Evolutionary conservation across 805 yeast species (phyloP).

Genomic region (Ogataea thermomethanolica): DNA sequence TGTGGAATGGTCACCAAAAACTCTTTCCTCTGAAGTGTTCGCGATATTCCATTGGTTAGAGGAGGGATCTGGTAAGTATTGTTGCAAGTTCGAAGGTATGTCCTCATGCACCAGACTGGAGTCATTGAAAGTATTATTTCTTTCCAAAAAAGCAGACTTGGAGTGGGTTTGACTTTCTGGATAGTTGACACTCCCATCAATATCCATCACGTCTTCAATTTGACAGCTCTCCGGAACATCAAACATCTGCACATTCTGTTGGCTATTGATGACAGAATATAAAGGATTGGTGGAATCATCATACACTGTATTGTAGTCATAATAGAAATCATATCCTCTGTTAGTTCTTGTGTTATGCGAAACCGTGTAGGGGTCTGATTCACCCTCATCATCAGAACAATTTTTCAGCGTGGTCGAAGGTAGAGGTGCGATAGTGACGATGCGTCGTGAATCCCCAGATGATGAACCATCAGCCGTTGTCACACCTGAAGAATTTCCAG

Average conservation of each 20-base stretch:
- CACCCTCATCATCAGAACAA: constrained; percentile 59
- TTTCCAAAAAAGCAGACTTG: not conserved
- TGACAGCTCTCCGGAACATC: constrained; percentile 43
- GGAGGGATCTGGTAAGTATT: not conserved
- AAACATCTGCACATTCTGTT: constrained; percentile 29
- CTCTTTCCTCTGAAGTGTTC: not conserved
- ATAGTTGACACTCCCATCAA: constrained; percentile 13
- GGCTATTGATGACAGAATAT: constrained; percentile 19
- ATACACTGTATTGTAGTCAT: constrained; percentile 78
- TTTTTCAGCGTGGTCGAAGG: constrained; percentile 89
- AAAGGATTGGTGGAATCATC: constrained; percentile 48
- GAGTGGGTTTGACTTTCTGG: too few relatives aligned
- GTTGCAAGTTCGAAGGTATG: constrained; percentile 1
- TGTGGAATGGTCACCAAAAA: not conserved
- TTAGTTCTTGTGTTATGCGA: constrained; percentile 71
- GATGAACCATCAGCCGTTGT: constrained; percentile 6
- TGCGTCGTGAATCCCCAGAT: constrained; percentile 7
- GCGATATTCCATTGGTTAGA: too few relatives aligned
- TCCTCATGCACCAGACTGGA: not conserved
- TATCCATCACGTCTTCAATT: constrained; percentile 29
- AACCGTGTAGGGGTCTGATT: constrained; percentile 54
- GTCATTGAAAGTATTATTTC: not conserved
- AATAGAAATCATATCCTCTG: constrained; percentile 73
- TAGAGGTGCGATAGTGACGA: constrained; percentile 66
- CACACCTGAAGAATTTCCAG: constrained; percentile 12